A percentile compares a stretch with the other conserved stretches of the same genome.
Evolutionary conservation across 352 stramenopile species (phyloP).

Genomic region (Discostella stelligera): DNA sequence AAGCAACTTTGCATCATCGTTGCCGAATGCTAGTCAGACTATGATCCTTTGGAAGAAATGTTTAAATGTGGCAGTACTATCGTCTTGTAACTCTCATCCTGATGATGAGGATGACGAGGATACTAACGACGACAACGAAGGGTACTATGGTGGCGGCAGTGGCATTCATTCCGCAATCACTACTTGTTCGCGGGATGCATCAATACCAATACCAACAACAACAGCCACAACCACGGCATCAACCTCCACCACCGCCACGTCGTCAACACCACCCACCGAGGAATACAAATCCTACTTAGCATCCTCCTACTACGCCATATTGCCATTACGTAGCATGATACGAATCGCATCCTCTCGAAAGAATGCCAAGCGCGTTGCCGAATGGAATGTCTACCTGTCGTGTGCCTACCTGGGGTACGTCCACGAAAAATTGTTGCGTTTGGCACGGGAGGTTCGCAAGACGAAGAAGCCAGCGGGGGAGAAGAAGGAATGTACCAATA

Average conservation of each 20-base stretch:
- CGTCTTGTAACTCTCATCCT: neutral
- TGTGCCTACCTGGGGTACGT: neutral
- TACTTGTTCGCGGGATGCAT: no score
- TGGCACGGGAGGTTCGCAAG: no score
- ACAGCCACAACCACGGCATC: no score
- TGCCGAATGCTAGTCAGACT: slow-evolving; percentile 15
- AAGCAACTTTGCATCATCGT: neutral
- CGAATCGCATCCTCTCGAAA: neutral
- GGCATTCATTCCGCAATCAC: neutral
- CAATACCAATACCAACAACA: no score
- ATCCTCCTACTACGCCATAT: neutral
- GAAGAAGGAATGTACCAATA: neutral
- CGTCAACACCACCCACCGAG: no score
- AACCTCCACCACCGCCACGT: no score
- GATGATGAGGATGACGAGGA: neutral
- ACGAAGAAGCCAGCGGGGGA: neutral
- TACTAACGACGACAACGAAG: neutral
- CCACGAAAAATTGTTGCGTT: neutral
- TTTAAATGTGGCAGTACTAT: slow-evolving; percentile 51
- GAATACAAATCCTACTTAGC: no score
- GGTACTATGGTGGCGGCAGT: neutral
- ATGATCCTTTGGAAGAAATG: slow-evolving; percentile 64
- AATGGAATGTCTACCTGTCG: neutral
- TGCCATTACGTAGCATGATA: neutral
- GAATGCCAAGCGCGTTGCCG: neutral